Percentiles rank a stretch among this genome's conserved stretches.
Conservation (phyloP, 164 flowering plant species). For the Akebia trifoliata region DNA sequence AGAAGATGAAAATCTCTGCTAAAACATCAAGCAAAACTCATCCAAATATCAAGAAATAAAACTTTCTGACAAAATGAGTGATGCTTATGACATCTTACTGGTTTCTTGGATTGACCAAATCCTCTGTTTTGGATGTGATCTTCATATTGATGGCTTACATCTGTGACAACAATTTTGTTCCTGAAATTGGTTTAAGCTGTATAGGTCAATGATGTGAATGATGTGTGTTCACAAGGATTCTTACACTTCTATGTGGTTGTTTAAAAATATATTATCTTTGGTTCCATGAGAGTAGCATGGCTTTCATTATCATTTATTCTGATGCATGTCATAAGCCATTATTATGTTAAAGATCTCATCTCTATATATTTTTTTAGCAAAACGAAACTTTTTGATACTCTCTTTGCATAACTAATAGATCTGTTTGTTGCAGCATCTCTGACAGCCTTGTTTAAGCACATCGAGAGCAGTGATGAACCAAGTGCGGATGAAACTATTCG, state of each 20-base stretch:
- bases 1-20: no score
- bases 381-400: conserved; percentile 1
- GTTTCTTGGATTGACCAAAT: not conserved
- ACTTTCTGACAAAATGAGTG: not conserved
- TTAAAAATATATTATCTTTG: not conserved
- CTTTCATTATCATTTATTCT: not conserved
- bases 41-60: no score
- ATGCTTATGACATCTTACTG: not conserved
- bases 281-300: not conserved
- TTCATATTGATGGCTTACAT: not conserved
- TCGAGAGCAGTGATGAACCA: conserved; percentile 67
- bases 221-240: no score
- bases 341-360: not conserved
- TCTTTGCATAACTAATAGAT: not conserved
- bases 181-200: not conserved
- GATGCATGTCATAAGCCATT: not conserved
- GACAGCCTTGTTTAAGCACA: conserved; percentile 73
- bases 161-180: no score
- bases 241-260: no score
- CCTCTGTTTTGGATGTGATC: not conserved
- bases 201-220: no score
- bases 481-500: conserved; percentile 65
- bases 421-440: conserved; percentile 60
- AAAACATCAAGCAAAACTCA: no score
- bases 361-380: not conserved